These are phyloP conservation scores for Aspergillus steynii DNA, from an alignment of 495 filamentous ascomycete species.

Conservation along the genomic window DNA sequence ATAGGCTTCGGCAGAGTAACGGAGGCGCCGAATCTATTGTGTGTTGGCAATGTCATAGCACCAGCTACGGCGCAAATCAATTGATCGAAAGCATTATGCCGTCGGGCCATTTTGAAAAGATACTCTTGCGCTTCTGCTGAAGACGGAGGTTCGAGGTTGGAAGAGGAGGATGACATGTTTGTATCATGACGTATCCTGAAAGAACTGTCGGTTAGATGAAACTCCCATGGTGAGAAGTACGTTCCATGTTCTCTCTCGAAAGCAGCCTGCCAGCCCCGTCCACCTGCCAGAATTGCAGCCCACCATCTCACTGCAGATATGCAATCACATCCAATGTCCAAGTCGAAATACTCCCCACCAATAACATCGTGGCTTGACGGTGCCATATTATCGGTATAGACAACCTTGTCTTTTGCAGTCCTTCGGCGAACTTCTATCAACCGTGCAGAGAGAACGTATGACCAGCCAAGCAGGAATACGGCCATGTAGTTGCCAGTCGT, in stretches of 20 bases:
- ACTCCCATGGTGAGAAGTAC: slow-evolving; percentile 10
- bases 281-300: slow-evolving; percentile 10
- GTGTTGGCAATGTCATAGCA: slow-evolving; percentile 6
- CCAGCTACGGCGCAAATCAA: slow-evolving; percentile 10
- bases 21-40: slow-evolving; percentile 12
- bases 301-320: slow-evolving; percentile 2
- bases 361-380: not conserved
- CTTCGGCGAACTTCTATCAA: slow-evolving; percentile 3
- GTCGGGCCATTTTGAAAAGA: slow-evolving; percentile 10
- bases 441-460: slow-evolving; percentile 9
- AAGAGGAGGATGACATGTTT: not conserved
- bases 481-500: not conserved
- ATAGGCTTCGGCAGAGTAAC: slow-evolving; percentile 7
- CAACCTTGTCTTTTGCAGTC: slow-evolving; percentile 4
- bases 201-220: not conserved
- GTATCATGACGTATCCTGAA: not conserved
- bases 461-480: slow-evolving; percentile 4
- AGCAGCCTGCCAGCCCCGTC: slow-evolving; percentile 6
- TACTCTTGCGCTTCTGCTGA: slow-evolving; percentile 12
- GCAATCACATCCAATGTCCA: not conserved
- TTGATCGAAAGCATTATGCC: slow-evolving; percentile 13
- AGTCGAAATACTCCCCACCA: not conserved
- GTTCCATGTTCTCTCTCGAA: not conserved
- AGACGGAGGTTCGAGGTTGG: slow-evolving; percentile 1
- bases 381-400: slow-evolving; percentile 1